Evolutionary conservation across 139 green algal genomes (phyloP), one percentile per base, ranked within the genome.

Genomic region (Coelastrella sp.): DNA sequence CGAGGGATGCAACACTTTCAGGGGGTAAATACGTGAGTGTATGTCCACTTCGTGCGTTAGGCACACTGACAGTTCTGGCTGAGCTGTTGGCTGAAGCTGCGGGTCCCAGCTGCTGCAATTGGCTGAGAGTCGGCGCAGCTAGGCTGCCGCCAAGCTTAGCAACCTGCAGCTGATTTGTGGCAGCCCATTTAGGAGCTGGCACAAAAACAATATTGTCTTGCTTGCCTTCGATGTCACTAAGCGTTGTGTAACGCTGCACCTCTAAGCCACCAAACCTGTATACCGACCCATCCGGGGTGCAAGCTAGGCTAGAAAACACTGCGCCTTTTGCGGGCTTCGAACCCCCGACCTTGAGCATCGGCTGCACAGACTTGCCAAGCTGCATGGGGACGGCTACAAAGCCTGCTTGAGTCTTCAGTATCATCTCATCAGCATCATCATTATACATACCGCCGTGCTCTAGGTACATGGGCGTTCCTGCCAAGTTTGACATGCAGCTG

Each of bases 251-350:
- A 5, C 58, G 6, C 5, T 16, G 5, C 16, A 60, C 2, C 3
- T 58, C 22, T 5, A 87, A 23, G 13, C 83, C 83, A 0, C 83
- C 83, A 88, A 88, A 88, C 0, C 61, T n/a, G 68, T 73, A 88
- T 4, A 68, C 54, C 4, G 22, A 3, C 5, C 54, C 83, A 71
- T 71, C n/a, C 5, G 83, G 66, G 54, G 2, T 73, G 56, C 83
- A 88, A 4, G 83, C 83, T 20, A 88, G 22, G 17, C 5, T 8
- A 3, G 66, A 57, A n/a, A 32, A 14, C 2, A 57, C 19, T 0
- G 19, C 14, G 8, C 1, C 56, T 17, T 32, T 20, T n/a, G 57
- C 3, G 11, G 16, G 10, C 5, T 8, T 6, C 3, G 47, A 11
- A 2, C 83, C 83, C n/a, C 47, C 4, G 11, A 68, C 68, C 7